Percentiles rank a stretch among this genome's conserved stretches.
Conservation (phyloP, 2,329 filamentous ascomycete species). For the Fonsecaea pedrosoi region DNA sequence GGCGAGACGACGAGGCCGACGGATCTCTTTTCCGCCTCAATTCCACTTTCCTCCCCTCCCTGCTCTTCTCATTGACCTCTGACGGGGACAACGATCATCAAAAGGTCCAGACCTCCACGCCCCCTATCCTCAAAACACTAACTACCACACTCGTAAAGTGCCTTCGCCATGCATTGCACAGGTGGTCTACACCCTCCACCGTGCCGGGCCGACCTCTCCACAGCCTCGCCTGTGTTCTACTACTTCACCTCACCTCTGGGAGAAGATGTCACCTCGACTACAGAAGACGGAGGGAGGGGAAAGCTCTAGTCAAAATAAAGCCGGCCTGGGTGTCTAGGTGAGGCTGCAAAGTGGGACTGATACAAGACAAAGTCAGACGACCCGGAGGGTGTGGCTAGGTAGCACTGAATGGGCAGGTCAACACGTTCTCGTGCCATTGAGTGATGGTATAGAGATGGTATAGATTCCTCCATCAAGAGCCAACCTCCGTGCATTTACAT, state of each 20-base stretch:
- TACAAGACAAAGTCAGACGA: too few species aligned
- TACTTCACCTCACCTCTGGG: not conserved
- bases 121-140: not conserved
- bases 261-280: not conserved
- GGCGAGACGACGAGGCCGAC: not conserved
- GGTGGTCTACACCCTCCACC: not conserved
- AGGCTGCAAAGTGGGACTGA: too few species aligned
- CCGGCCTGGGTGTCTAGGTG: too few species aligned
- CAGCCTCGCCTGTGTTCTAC: not conserved
- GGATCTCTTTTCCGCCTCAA: constrained; percentile 1
- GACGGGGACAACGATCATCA: not conserved
- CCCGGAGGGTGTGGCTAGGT: too few species aligned
- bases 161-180: not conserved
- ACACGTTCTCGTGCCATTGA: too few species aligned
- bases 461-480: too few species aligned
- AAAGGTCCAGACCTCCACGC: not conserved
- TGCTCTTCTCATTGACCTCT: not conserved
- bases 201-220: not conserved
- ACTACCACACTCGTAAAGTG: too few species aligned
- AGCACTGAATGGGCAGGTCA: too few species aligned
- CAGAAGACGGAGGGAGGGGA: not conserved
- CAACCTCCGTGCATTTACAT: too few species aligned
- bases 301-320: too few species aligned
- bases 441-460: too few species aligned
- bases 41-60: not conserved